Evolutionary conservation across 768 basidiomycete genomes (phyloP).

Genomic region (Tricholoma sp.): DNA sequence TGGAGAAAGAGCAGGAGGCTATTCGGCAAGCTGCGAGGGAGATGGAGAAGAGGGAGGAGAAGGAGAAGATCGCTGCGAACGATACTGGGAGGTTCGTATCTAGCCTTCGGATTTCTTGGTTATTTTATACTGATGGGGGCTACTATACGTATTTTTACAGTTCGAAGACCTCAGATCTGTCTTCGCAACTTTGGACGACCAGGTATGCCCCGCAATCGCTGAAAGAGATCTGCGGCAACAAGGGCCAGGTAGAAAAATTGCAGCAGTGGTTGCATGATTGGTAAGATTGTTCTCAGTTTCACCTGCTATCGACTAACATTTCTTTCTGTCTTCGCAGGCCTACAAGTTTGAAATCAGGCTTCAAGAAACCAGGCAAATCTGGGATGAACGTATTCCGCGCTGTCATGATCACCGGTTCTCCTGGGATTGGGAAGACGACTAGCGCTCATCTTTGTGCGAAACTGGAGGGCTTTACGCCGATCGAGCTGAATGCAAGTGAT

Average conservation of each 20-base stretch:
- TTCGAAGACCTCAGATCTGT: constrained; percentile 34
- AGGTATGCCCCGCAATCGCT: constrained; percentile 86
- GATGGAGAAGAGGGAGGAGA: constrained; percentile 70
- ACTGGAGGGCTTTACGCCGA: constrained; percentile 85
- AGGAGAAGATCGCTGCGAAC: constrained; percentile 26
- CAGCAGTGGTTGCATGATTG: constrained; percentile 85
- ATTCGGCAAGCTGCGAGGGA: constrained; percentile 71
- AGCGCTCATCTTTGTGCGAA: constrained; percentile 91
- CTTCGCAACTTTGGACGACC: constrained; percentile 87
- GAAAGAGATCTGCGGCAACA: constrained; percentile 96
- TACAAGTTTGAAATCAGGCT: constrained; percentile 61
- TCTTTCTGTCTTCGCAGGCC: constrained; percentile 46
- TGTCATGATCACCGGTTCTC: constrained; percentile 86
- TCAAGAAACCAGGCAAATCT: constrained; percentile 93
- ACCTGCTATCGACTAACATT: not conserved
- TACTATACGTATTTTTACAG: constrained; percentile 9
- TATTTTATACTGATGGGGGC: not conserved
- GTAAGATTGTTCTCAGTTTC: constrained; percentile 36
- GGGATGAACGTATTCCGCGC: constrained; percentile 85
- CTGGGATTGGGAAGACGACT: constrained; percentile 97
- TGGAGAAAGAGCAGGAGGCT: constrained; percentile 74
- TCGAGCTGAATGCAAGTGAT: constrained; percentile 97
- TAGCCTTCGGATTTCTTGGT: not conserved
- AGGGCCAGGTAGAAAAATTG: constrained; percentile 84
- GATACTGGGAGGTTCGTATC: constrained; percentile 12